A percentile compares a stretch with the other conserved stretches of the same genome.
phyloP scores from a whole-genome alignment of 2,329 filamentous ascomycete genomes.

The Fusarium sp. region DNA sequence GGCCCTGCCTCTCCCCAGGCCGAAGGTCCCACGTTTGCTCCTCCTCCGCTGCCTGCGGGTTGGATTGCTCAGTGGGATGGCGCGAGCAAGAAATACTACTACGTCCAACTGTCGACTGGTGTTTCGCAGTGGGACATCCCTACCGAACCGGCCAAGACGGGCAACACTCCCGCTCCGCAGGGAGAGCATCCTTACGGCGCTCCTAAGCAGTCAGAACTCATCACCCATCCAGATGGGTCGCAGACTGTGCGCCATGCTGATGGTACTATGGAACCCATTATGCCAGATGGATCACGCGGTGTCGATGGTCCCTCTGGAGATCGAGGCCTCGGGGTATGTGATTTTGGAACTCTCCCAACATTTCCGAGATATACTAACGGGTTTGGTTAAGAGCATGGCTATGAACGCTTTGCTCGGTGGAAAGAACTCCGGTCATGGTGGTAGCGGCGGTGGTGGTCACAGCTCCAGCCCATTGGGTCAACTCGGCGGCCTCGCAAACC shows the following conservation, averaged over 20 bases:
- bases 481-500: constrained; percentile 63
- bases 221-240: constrained; percentile 74
- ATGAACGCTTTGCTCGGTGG: constrained; percentile 71
- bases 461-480: constrained; percentile 55
- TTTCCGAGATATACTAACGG: constrained; percentile 26
- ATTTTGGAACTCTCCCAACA: constrained; percentile 13
- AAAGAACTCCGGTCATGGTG: constrained; percentile 55
- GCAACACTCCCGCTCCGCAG: constrained; percentile 70
- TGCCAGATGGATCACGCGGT: constrained; percentile 67
- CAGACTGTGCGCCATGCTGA: constrained; percentile 74
- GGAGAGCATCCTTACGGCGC: constrained; percentile 75
- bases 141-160: constrained; percentile 73
- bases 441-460: constrained; percentile 50
- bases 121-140: constrained; percentile 82
- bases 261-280: constrained; percentile 72
- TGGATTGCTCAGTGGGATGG: constrained; percentile 81
- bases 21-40: constrained; percentile 72
- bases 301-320: constrained; percentile 69
- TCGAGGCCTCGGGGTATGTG: constrained; percentile 75
- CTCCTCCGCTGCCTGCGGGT: constrained; percentile 73
- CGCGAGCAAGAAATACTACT: constrained; percentile 76
- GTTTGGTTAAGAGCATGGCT: constrained; percentile 67
- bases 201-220: constrained; percentile 68
- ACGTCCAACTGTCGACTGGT: constrained; percentile 80
- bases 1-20: constrained; percentile 71